These are phyloP conservation scores for Aspergillus persii DNA, from an alignment of 2,329 filamentous ascomycete species.

Conservation along the genomic window DNA sequence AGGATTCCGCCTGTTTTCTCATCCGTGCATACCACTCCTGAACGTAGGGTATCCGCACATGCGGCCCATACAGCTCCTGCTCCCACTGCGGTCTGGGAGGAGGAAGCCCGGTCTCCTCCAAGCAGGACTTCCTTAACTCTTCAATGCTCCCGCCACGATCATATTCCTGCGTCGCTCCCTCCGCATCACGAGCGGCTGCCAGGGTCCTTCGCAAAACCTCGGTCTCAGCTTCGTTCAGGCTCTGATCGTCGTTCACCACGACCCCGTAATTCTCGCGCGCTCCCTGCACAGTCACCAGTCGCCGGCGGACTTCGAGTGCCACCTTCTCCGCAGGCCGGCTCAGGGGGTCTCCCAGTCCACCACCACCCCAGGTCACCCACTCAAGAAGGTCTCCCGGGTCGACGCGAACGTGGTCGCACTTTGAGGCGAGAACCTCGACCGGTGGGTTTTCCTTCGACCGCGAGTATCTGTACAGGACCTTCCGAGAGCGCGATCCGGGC, in stretches of 20 bases:
- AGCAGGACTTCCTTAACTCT: conserved; percentile 35
- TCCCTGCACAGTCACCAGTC: conserved; percentile 45
- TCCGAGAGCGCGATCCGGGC: conserved; percentile 45
- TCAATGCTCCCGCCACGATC: conserved; percentile 46
- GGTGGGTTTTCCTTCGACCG: conserved; percentile 31
- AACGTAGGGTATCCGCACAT: conserved; percentile 45
- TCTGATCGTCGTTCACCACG: conserved; percentile 38
- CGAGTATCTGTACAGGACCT: conserved; percentile 45
- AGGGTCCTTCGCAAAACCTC: too few species aligned
- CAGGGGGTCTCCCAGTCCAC: conserved; percentile 49
- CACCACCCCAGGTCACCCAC: conserved; percentile 53
- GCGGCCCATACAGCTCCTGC: conserved; percentile 46
- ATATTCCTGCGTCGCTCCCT: conserved; percentile 30
- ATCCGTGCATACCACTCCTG: neutral
- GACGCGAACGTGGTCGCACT: conserved; percentile 50
- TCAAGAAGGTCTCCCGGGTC: conserved; percentile 49
- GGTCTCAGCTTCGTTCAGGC: conserved; percentile 5
- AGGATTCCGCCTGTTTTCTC: too few species aligned
- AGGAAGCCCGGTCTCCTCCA: conserved; percentile 45
- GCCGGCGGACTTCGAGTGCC: conserved; percentile 46
- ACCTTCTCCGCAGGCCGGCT: conserved; percentile 45
- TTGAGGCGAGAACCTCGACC: conserved; percentile 41
- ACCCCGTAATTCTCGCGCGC: conserved; percentile 48
- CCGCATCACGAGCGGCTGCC: conserved; percentile 10
- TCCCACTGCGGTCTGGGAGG: conserved; percentile 47